Evolutionary conservation across 306 rosid genomes (phyloP), one percentile per base, ranked within the genome.

Genomic region (Rosa multiflora): DNA sequence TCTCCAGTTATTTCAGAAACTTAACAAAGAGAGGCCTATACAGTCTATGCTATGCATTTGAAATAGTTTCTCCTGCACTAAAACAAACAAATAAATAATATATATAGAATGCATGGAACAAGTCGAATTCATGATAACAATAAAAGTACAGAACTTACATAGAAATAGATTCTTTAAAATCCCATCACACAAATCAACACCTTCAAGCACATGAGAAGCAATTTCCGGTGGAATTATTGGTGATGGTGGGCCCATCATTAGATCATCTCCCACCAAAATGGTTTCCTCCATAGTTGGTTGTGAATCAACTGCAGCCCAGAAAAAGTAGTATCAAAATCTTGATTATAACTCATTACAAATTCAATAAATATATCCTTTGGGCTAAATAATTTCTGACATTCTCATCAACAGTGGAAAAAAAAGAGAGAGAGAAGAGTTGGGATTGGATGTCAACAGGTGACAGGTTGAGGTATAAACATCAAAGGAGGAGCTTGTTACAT

Each of bases 211-310:
- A 83, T 95, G 97, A 37, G 98, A 90, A 23, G 99, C 97, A 73
- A 96, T 96, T 85, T 93, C 98, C 0, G 86, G 89, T 48, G 99
- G 99, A 64, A 95, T 92, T 71, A 90, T 58, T 67, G 98, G 99
- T 70, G 99, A 91, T 14, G 99, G 99, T 29, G 94, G 97, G 48
- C 97, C 98, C 84, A 21, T 87, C 96, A 95, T 95, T 72, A 95
- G 84, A 87, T 95, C 98, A 84, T 95, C 98, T 3, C 98, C 99
- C 15, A 93, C 98, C 91, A 93, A 82, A 80, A 93, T 92, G 21
- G 97, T 95, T 79, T 95, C 99, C 78, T 95, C 99, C 99, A 91
- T 91, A 47, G 83, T 86, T 80, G 97, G 94, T 82, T 93, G 93
- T 17, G 98, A 84, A 90, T 92, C 99, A 37, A 95, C 99, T 95